Base-by-base conservation (phyloP, 768 basidiomycete genomes). In the Lentinula sp. region DNA sequence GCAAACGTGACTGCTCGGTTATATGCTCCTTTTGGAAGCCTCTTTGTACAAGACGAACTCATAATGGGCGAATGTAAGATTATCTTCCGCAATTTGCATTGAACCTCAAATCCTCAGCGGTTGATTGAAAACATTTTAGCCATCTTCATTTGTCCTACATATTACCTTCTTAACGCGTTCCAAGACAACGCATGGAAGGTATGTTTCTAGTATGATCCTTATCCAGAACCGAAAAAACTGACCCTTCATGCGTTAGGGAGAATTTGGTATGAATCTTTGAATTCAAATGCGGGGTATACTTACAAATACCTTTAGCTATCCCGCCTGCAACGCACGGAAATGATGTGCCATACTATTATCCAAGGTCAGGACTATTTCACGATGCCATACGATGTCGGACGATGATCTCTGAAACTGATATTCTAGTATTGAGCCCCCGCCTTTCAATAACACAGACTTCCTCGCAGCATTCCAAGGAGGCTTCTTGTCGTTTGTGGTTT, bases 91-190 rank as follows among this genome's bases (percentile, higher is more conserved):
- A 16, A 23, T 15, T 50, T 32, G 13, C 37, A 39, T 8, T 8
- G 37, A 39, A 39, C 37, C 1, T 28, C 21, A 50, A 50, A 31
- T 52, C 23, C 50, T n/a, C 5, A 54, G 3, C 15, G 9, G 21
- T 16, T 51, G 50, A 51, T 9, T 18, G 31, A 13, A 13, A 28
- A 21, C 4, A 10, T 10, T 21, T 39, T 31, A 76, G 76, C 74
- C 1, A 73, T 74, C 18, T 68, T 77, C 59, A 62, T 71, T 9
- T 77, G 76, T 50, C 76, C 74, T 4, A 68, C 73, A 0, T 73
- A 75, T 48, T 69, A 62, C 45, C 13, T 75, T 34, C 64, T 75
- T 10, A 32, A 60, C 4, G 61, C 75, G 7, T 77, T 75, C 59
- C n/a, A 23, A 2, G 67, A 67, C 18, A 64, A 59, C 10, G 65